These are phyloP conservation scores for Hypoxylon cercidicola DNA, from an alignment of 495 filamentous ascomycete species.

Conservation along the genomic window DNA sequence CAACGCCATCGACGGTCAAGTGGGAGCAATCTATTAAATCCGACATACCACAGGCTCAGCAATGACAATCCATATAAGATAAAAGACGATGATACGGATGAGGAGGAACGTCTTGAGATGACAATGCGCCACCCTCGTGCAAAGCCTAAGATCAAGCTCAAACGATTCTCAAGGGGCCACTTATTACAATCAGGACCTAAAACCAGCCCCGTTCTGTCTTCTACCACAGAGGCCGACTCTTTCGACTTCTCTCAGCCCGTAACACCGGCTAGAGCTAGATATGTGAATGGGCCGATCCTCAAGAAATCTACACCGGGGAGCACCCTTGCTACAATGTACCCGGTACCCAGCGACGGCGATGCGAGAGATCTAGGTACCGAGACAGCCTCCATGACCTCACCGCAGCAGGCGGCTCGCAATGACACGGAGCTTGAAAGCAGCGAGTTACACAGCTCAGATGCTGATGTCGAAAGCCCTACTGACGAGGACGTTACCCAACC, in stretches of 20 bases:
- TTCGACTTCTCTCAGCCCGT: constrained; percentile 51
- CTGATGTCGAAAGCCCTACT: constrained; percentile 42
- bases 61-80: constrained; percentile 40
- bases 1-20: constrained; percentile 41
- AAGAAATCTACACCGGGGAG: constrained; percentile 14
- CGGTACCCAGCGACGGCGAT: background rate
- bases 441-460: constrained; percentile 45
- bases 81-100: constrained; percentile 53
- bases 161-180: constrained; percentile 42
- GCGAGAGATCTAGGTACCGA: constrained; percentile 12
- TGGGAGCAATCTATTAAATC: constrained; percentile 36
- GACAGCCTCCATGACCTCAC: constrained; percentile 37
- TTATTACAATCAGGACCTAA: constrained; percentile 37
- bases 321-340: constrained; percentile 16
- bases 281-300: background rate
- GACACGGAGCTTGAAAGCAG: constrained; percentile 37
- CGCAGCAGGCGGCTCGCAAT: constrained; percentile 17
- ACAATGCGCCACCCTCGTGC: constrained; percentile 30
- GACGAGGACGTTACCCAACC: constrained; percentile 33
- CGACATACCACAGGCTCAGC: constrained; percentile 9
- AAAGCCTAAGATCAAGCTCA: constrained; percentile 44
- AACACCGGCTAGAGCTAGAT: constrained; percentile 30
- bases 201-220: constrained; percentile 28
- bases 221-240: constrained; percentile 31
- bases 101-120: constrained; percentile 56